These are phyloP conservation scores for Plasmopara halstedii DNA, from an alignment of 352 stramenopile genomes.

Conservation along the genomic window DNA sequence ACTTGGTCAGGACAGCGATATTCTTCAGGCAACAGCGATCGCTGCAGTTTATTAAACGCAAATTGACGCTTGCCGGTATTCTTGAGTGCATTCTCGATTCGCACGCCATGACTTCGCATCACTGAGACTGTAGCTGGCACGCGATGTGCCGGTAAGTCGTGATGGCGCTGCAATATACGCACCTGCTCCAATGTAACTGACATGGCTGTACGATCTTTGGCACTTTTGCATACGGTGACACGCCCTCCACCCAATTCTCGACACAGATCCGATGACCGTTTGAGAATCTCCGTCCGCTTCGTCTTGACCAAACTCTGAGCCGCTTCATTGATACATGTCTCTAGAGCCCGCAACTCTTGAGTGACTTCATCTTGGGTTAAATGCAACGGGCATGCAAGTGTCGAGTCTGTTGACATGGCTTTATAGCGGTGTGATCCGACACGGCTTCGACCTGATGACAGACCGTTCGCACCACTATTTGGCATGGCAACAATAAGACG, in stretches of 20 bases:
- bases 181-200: slow-evolving; percentile 95
- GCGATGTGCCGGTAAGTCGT: slow-evolving; percentile 65
- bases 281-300: slow-evolving; percentile 80
- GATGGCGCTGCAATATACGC: slow-evolving; percentile 75
- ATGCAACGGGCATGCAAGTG: slow-evolving; percentile 35
- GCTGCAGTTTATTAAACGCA: slow-evolving; percentile 86
- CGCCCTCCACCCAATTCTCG: slow-evolving; percentile 85
- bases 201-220: slow-evolving; percentile 98
- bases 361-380: slow-evolving; percentile 70
- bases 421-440: slow-evolving; percentile 42
- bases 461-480: slow-evolving; percentile 20
- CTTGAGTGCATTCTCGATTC: slow-evolving; percentile 86
- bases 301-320: slow-evolving; percentile 81
- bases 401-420: slow-evolving; percentile 42
- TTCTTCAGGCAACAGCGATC: slow-evolving; percentile 78
- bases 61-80: slow-evolving; percentile 86
- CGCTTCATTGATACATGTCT: slow-evolving; percentile 61
- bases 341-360: slow-evolving; percentile 54
- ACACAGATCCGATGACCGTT: slow-evolving; percentile 73
- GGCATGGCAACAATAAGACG: slow-evolving; percentile 50
- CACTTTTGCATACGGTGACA: slow-evolving; percentile 95
- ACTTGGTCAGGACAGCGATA: slow-evolving; percentile 82
- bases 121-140: slow-evolving; percentile 76
- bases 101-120: slow-evolving; percentile 82
- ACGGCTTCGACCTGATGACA: slow-evolving; percentile 27